Conservation (phyloP, 805 yeast species). For the Lachancea nothofagi region DNA sequence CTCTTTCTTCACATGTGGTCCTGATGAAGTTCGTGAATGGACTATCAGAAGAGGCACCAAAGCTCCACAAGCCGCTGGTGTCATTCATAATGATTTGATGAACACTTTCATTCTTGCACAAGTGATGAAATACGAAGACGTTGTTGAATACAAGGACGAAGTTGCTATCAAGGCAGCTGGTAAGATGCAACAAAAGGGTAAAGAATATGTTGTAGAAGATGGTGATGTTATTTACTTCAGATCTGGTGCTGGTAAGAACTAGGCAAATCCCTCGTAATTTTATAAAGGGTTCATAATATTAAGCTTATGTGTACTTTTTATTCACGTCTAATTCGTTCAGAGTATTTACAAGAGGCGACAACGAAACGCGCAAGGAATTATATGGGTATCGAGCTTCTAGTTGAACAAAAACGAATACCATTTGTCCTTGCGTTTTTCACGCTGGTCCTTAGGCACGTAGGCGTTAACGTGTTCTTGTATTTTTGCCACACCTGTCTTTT, state of each 20-base stretch:
- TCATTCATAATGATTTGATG: slow-evolving; percentile 92
- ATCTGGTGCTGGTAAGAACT: slow-evolving; percentile 88
- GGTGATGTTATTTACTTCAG: slow-evolving; percentile 90
- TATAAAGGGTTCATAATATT: slow-evolving; percentile 2
- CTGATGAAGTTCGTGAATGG: slow-evolving; percentile 97
- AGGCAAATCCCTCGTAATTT: slow-evolving; percentile 9
- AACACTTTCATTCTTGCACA: slow-evolving; percentile 93
- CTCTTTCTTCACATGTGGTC: slow-evolving; percentile 94
- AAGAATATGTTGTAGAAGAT: slow-evolving; percentile 90
- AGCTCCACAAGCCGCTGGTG: slow-evolving; percentile 99
- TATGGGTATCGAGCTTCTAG: slow-evolving; percentile 4
- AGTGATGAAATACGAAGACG: slow-evolving; percentile 79
- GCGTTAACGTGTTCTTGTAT: slow-evolving; percentile 70
- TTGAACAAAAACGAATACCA: slow-evolving; percentile 43
- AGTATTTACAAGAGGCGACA: slow-evolving; percentile 7
- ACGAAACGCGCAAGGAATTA: no score
- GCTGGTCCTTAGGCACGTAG: slow-evolving; percentile 65
- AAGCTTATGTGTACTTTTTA: slow-evolving; percentile 1
- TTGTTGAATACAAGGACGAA: slow-evolving; percentile 76
- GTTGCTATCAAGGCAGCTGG: slow-evolving; percentile 80
- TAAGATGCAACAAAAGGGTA: slow-evolving; percentile 86
- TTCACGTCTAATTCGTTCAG: neutral
- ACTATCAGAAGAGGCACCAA: slow-evolving; percentile 86
- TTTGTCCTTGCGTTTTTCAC: slow-evolving; percentile 57
- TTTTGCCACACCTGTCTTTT: slow-evolving; percentile 68